These are phyloP conservation scores for Brassica nigra DNA, from an alignment of 345 rosid genomes.

Conservation along the genomic window DNA sequence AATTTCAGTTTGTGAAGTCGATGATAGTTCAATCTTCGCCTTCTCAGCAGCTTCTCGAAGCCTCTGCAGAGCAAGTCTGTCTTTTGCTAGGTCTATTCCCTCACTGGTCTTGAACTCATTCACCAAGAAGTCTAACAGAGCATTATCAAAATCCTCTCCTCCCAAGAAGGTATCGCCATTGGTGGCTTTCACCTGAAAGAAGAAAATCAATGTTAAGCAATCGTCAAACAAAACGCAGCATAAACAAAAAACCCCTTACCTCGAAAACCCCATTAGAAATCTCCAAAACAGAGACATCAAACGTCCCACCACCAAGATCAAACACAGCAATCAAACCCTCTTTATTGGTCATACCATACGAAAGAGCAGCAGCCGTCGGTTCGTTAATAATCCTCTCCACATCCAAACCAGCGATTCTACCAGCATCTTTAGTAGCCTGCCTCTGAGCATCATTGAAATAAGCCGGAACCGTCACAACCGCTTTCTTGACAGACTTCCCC, in stretches of 20 bases:
- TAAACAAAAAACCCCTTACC: constrained; percentile 40
- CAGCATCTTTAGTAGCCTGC: constrained; percentile 97
- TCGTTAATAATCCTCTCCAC: constrained; percentile 90
- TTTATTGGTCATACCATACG: constrained; percentile 89
- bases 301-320: constrained; percentile 94
- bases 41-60: constrained; percentile 91
- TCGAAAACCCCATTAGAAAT: constrained; percentile 94
- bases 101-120: constrained; percentile 76
- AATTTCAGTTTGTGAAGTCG: constrained; percentile 82
- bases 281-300: constrained; percentile 84
- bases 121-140: constrained; percentile 73
- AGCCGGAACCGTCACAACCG: constrained; percentile 90
- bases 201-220: background rate
- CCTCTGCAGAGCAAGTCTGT: constrained; percentile 85
- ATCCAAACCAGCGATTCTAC: constrained; percentile 86
- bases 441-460: constrained; percentile 96
- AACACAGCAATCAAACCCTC: constrained; percentile 94
- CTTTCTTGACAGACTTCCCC: constrained; percentile 68
- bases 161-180: constrained; percentile 97
- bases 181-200: constrained; percentile 82
- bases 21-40: constrained; percentile 88
- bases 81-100: constrained; percentile 72
- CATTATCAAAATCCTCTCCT: constrained; percentile 92
- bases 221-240: background rate
- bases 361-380: constrained; percentile 95